These are phyloP conservation scores for Aspergillus neoniger DNA, from an alignment of 2,329 filamentous ascomycete species.

Conservation along the genomic window DNA sequence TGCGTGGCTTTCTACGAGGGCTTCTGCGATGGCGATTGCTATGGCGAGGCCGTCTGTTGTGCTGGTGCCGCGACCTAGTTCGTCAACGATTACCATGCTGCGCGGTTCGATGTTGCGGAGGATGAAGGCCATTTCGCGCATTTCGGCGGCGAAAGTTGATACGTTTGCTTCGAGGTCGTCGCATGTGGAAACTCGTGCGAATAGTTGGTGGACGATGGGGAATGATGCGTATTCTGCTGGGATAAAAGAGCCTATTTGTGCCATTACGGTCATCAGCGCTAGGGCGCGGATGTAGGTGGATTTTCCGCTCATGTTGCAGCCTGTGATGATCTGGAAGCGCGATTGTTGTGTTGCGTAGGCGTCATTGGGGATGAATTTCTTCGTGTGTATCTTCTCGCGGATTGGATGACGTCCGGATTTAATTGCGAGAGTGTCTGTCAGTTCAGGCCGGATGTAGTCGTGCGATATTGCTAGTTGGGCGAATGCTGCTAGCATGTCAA, in stretches of 20 bases:
- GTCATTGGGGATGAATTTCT: conserved; percentile 82
- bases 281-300: conserved; percentile 90
- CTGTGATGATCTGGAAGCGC: conserved; percentile 90
- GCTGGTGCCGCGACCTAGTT: conserved; percentile 87
- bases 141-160: conserved; percentile 91
- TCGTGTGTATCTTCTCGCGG: conserved; percentile 68
- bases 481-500: conserved; percentile 84
- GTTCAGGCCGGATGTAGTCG: conserved; percentile 69
- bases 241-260: conserved; percentile 87
- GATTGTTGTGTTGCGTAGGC: conserved; percentile 79
- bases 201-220: conserved; percentile 77
- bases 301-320: conserved; percentile 98
- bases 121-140: conserved; percentile 95
- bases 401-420: conserved; percentile 77
- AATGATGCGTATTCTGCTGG: conserved; percentile 83
- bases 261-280: conserved; percentile 86
- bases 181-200: conserved; percentile 82
- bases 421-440: conserved; percentile 69
- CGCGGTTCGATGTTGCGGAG: conserved; percentile 75
- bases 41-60: conserved; percentile 86
- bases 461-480: conserved; percentile 69
- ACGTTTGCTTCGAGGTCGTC: conserved; percentile 88
- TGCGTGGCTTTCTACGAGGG: conserved; percentile 74
- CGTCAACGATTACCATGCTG: conserved; percentile 84
- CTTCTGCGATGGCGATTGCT: conserved; percentile 85